Evolutionary conservation across 352 stramenopile species (phyloP).

Genomic region (Pythium chondricola): DNA sequence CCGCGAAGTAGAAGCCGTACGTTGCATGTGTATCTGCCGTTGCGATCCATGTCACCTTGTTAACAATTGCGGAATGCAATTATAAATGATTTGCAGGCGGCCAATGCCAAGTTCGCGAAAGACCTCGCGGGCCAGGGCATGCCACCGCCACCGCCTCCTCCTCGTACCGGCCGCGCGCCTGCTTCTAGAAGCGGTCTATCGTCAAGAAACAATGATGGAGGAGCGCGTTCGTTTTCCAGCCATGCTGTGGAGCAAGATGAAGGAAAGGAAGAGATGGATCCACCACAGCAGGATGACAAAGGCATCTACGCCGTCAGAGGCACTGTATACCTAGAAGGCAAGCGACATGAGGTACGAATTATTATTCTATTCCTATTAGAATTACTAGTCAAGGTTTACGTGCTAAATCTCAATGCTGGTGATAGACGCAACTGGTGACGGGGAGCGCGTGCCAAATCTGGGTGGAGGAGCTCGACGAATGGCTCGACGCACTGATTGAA

Average conservation of each 20-base stretch:
- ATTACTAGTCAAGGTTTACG: too few species aligned
- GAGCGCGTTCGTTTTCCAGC: too few species aligned
- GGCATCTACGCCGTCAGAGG: slow-evolving; percentile 66
- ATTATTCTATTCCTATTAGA: too few species aligned
- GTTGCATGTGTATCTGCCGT: not conserved
- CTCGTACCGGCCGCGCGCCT: slow-evolving; percentile 4
- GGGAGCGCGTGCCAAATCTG: slow-evolving; percentile 79
- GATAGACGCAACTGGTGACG: slow-evolving; percentile 47
- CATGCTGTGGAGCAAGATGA: too few species aligned
- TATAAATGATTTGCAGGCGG: slow-evolving; percentile 24
- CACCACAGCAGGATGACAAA: slow-evolving; percentile 46
- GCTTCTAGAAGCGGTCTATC: too few species aligned
- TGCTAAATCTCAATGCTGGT: slow-evolving; percentile 3
- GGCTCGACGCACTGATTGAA: slow-evolving; percentile 70
- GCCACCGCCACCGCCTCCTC: slow-evolving; percentile 33
- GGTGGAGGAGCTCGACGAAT: slow-evolving; percentile 69
- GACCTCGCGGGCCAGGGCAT: slow-evolving; percentile 34
- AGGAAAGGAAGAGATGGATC: slow-evolving; percentile 20
- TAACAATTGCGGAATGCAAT: slow-evolving; percentile 2
- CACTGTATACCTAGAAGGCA: slow-evolving; percentile 76
- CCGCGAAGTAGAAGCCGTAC: slow-evolving; percentile 59
- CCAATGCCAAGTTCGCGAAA: slow-evolving; percentile 48
- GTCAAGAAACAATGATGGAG: slow-evolving; percentile 1
- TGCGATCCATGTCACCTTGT: not conserved
- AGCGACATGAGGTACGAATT: slow-evolving; percentile 67